phyloP scores from a whole-genome alignment of 371 early-diverging fungal genomes.

The Haplosporangium sp. region DNA sequence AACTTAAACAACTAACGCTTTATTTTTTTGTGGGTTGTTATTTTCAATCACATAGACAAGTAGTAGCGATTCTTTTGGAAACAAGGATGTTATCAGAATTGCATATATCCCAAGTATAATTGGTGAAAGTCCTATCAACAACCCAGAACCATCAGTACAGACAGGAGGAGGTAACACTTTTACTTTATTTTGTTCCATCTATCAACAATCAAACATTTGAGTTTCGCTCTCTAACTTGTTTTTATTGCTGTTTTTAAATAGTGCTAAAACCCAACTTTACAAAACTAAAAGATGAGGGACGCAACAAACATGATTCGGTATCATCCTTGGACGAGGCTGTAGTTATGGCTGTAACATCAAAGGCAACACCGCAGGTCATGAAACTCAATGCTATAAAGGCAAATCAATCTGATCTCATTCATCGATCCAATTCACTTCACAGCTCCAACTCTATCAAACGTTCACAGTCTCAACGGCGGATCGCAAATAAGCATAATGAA shows the following conservation, averaged over 20 bases:
- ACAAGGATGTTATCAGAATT: constrained; percentile 51
- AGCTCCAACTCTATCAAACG: constrained; percentile 46
- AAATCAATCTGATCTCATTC: constrained; percentile 47
- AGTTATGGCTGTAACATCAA: constrained; percentile 48
- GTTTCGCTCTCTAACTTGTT: background rate
- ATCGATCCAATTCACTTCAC: constrained; percentile 52
- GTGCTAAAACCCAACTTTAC: constrained; percentile 25
- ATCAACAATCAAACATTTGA: too few species aligned
- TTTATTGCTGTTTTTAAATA: background rate
- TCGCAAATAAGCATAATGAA: constrained; percentile 10
- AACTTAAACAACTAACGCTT: background rate
- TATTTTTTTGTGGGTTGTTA: background rate
- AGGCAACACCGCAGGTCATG: constrained; percentile 54
- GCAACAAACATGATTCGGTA: constrained; percentile 46
- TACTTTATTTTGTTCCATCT: background rate
- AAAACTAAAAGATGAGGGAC: constrained; percentile 15
- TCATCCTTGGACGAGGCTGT: constrained; percentile 51
- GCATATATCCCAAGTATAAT: constrained; percentile 56
- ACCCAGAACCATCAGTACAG: constrained; percentile 29
- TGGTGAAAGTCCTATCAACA: constrained; percentile 27
- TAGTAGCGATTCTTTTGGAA: constrained; percentile 28
- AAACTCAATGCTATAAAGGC: constrained; percentile 41
- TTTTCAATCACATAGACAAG: constrained; percentile 10
- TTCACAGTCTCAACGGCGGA: constrained; percentile 35
- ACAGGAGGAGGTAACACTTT: constrained; percentile 20